A percentile compares a stretch with the other conserved stretches of the same genome.
Evolutionary conservation across 1,139 yeast genomes (phyloP).

Genomic region (Suhomyces kunorum): DNA sequence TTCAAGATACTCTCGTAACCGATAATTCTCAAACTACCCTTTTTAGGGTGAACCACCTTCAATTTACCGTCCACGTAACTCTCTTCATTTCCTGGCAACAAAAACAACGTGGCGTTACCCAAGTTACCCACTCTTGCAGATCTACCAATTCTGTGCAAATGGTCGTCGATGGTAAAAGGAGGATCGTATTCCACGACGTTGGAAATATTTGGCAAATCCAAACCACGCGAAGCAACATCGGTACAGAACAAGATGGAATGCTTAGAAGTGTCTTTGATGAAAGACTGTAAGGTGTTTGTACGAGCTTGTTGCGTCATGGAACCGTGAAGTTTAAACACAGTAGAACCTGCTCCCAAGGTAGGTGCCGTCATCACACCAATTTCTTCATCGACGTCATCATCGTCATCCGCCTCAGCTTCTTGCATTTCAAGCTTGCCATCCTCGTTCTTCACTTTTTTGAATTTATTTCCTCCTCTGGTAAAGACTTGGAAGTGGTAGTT

Average conservation of each 20-base stretch:
- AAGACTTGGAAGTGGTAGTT: constrained; percentile 84
- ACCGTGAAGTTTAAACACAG: constrained; percentile 85
- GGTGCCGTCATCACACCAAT: constrained; percentile 57
- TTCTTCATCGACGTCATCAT: constrained; percentile 26
- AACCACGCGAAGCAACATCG: constrained; percentile 75
- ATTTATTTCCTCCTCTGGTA: constrained; percentile 53
- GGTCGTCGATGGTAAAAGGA: constrained; percentile 69
- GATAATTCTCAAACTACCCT: constrained; percentile 35
- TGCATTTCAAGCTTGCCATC: constrained; percentile 27
- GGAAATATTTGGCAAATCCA: constrained; percentile 67
- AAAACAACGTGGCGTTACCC: constrained; percentile 70
- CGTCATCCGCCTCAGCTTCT: constrained; percentile 20
- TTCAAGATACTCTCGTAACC: constrained; percentile 55
- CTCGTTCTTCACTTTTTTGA: constrained; percentile 31
- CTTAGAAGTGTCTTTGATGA: constrained; percentile 46
- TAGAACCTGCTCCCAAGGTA: constrained; percentile 44
- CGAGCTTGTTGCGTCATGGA: constrained; percentile 82
- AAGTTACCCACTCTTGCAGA: constrained; percentile 70
- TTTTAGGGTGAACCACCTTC: constrained; percentile 61
- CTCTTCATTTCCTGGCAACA: constrained; percentile 88
- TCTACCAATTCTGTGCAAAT: constrained; percentile 72
- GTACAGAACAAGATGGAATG: constrained; percentile 79
- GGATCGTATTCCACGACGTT: constrained; percentile 70
- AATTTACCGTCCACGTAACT: constrained; percentile 64
- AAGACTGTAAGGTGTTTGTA: constrained; percentile 70